Percentiles rank a stretch among this genome's conserved stretches.
These are phyloP conservation scores for Fusarium musae DNA, from an alignment of 2,329 filamentous ascomycete genomes.

Conservation along the genomic window DNA sequence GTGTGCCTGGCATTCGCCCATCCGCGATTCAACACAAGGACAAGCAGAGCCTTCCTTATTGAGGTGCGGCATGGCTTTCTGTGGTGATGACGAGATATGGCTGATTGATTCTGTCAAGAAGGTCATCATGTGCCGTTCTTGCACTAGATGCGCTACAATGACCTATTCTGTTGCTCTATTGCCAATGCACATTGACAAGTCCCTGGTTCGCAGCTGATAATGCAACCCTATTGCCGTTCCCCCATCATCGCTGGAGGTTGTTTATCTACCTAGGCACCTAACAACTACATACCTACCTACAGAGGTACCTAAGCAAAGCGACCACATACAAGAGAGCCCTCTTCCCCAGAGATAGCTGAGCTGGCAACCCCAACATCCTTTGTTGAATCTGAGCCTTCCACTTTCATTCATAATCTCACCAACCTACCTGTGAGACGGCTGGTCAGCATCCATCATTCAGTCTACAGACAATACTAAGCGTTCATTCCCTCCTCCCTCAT, in stretches of 20 bases:
- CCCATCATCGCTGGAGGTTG: slow-evolving; percentile 25
- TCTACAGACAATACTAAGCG: slow-evolving; percentile 6
- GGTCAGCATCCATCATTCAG: slow-evolving; percentile 10
- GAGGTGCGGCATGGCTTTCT: slow-evolving; percentile 12
- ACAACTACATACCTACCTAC: neutral
- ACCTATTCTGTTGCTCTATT: slow-evolving; percentile 21
- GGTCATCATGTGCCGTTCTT: slow-evolving; percentile 26
- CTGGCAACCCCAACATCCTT: slow-evolving; percentile 14
- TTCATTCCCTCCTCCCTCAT: neutral
- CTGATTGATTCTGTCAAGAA: slow-evolving; percentile 12
- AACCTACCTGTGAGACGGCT: slow-evolving; percentile 3
- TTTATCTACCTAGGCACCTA: neutral
- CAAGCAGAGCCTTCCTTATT: slow-evolving; percentile 20
- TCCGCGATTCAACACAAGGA: slow-evolving; percentile 38
- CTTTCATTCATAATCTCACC: slow-evolving; percentile 3
- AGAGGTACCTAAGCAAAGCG: neutral
- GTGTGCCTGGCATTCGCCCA: slow-evolving; percentile 41
- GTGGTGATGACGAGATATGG: slow-evolving; percentile 29
- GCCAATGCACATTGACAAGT: slow-evolving; percentile 31
- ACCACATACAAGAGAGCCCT: slow-evolving; percentile 32
- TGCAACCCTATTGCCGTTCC: slow-evolving; percentile 33
- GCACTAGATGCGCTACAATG: slow-evolving; percentile 29
- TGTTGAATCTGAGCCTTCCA: slow-evolving; percentile 11
- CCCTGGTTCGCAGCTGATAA: slow-evolving; percentile 37
- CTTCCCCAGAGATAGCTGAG: slow-evolving; percentile 30